Evolutionary conservation across 2,329 filamentous ascomycete genomes (phyloP).

Genomic region (Dactylonectria macrodidyma): DNA sequence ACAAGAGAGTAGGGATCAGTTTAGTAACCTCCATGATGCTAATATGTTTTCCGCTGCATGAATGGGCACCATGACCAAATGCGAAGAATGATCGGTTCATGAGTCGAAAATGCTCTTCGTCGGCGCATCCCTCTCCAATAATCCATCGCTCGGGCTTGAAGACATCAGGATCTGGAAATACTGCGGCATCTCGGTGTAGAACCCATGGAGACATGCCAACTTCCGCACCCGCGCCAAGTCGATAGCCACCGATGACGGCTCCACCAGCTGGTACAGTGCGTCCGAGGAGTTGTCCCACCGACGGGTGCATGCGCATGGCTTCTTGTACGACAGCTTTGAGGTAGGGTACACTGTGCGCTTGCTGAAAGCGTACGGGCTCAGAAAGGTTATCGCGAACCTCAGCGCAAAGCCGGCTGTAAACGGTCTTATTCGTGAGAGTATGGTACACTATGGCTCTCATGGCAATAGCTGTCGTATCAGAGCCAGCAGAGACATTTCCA

Average conservation of each 20-base stretch:
- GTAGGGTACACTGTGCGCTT: slow-evolving; percentile 6
- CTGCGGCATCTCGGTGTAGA: slow-evolving; percentile 10
- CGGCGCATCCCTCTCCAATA: slow-evolving; percentile 7
- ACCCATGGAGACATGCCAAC: slow-evolving; percentile 25
- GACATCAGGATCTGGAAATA: slow-evolving; percentile 15
- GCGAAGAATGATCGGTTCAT: slow-evolving; percentile 20
- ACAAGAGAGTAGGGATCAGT: slow-evolving; percentile 8
- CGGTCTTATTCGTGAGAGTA: not conserved
- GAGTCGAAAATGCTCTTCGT: slow-evolving; percentile 16
- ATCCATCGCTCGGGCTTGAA: slow-evolving; percentile 28
- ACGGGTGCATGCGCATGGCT: slow-evolving; percentile 24
- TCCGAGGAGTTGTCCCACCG: slow-evolving; percentile 17
- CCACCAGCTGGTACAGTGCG: slow-evolving; percentile 11
- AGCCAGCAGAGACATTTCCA: slow-evolving; percentile 17
- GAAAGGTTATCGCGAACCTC: slow-evolving; percentile 1
- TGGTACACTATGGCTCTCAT: slow-evolving; percentile 13
- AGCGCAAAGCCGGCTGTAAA: not conserved
- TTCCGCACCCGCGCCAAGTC: slow-evolving; percentile 3
- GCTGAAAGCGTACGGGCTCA: slow-evolving; percentile 7
- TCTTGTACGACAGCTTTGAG: slow-evolving; percentile 23
- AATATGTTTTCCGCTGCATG: slow-evolving; percentile 20
- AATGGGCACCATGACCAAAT: slow-evolving; percentile 4
- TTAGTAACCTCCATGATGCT: slow-evolving; percentile 24
- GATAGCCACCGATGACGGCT: slow-evolving; percentile 3
- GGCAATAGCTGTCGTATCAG: slow-evolving; percentile 20